A percentile compares a stretch with the other conserved stretches of the same genome.
phyloP scores from a whole-genome alignment of 2,329 filamentous ascomycete genomes.

The Immersiporthe knoxdaviesiana region DNA sequence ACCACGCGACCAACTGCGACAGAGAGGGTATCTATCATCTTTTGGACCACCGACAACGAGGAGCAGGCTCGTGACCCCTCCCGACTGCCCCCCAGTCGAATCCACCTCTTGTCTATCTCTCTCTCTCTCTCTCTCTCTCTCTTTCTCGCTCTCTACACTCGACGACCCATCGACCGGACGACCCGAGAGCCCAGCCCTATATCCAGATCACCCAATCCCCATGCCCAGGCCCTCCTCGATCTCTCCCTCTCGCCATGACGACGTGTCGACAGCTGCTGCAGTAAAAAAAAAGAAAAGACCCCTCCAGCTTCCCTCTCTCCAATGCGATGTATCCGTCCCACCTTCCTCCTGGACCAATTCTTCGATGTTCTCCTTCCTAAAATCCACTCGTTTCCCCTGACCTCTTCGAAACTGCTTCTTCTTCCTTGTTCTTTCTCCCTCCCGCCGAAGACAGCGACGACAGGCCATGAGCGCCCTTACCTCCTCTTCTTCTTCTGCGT shows the following conservation, averaged over 20 bases:
- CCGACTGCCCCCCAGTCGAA: not conserved
- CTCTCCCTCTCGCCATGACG: not conserved
- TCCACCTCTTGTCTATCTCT: too few relatives aligned
- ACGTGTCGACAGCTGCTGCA: not conserved
- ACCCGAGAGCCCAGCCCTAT: not conserved
- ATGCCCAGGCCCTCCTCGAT: not conserved
- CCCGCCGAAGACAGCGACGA: not conserved
- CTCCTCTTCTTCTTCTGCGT: not conserved
- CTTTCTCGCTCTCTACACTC: not conserved
- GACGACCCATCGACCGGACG: not conserved
- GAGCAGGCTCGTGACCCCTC: not conserved
- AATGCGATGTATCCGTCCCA: not conserved
- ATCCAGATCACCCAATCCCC: not conserved
- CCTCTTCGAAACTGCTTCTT: not conserved
- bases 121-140: too few relatives aligned
- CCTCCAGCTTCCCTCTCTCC: not conserved
- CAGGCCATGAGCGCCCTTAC: conserved; percentile 22
- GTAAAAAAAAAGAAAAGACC: too few relatives aligned
- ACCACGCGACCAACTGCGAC: not conserved
- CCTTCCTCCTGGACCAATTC: not conserved
- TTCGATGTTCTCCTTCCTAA: not conserved
- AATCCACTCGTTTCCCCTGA: not conserved
- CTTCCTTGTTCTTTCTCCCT: not conserved
- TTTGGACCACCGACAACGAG: not conserved
- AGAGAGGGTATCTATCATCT: not conserved